Percentiles rank a stretch among this genome's conserved stretches.
These are phyloP conservation scores for Talaromyces proteolyticus DNA, from an alignment of 495 filamentous ascomycete species.

Conservation along the genomic window DNA sequence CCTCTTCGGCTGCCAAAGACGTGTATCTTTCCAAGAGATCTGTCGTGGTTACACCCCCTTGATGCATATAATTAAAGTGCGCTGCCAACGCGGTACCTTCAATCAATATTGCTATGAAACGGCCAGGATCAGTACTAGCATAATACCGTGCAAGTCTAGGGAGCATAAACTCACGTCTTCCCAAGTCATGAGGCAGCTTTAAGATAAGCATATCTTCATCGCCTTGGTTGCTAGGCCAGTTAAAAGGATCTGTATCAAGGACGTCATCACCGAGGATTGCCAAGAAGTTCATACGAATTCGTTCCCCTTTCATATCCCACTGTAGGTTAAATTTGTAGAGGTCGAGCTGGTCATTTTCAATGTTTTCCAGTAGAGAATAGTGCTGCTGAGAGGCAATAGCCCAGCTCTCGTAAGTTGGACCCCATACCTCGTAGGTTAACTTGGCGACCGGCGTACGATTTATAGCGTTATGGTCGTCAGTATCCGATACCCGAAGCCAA, in stretches of 20 bases:
- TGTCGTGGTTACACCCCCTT: conserved; percentile 12
- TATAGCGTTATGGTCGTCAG: neutral
- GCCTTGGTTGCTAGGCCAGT: conserved; percentile 3
- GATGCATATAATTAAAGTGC: conserved; percentile 12
- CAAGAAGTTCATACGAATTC: conserved; percentile 15
- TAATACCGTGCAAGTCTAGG: neutral
- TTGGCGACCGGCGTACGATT: neutral
- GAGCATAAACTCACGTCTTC: neutral
- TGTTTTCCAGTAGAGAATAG: conserved; percentile 18
- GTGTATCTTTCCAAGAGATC: conserved; percentile 11
- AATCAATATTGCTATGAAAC: conserved; percentile 3
- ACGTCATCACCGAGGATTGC: conserved; percentile 14
- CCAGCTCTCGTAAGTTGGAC: conserved; percentile 7
- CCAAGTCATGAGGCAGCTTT: conserved; percentile 3
- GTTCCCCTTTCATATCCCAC: conserved; percentile 14
- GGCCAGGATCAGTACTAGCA: neutral
- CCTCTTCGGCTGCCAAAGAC: conserved; percentile 10
- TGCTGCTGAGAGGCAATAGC: conserved; percentile 17
- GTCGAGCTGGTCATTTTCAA: conserved; percentile 10
- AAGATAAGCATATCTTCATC: conserved; percentile 14
- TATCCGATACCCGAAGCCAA: neutral
- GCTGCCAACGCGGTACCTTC: conserved; percentile 9
- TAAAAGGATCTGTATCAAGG: conserved; percentile 11
- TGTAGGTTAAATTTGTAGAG: conserved; percentile 8
- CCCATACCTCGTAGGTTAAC: neutral